A percentile compares a stretch with the other conserved stretches of the same genome.
Conservation (phyloP, 306 rosid species). For the Begonia loranthoides region DNA sequence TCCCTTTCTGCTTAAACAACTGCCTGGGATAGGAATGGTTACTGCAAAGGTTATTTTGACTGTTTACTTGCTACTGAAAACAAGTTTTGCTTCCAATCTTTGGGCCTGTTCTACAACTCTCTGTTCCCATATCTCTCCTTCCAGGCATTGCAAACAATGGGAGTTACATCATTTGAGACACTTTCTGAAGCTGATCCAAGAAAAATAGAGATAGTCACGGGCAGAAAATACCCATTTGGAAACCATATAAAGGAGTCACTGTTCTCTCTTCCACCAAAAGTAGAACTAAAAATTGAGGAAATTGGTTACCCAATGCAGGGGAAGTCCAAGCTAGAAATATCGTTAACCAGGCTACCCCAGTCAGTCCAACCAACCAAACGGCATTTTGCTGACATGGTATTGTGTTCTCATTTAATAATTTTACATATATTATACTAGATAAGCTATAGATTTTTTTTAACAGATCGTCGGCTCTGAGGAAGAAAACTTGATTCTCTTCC, state of each 20-base stretch:
- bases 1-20: slow-evolving; percentile 77
- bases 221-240: slow-evolving; percentile 91
- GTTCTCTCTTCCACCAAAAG: slow-evolving; percentile 74
- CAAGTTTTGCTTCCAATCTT: not conserved
- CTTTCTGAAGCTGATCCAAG: slow-evolving; percentile 90
- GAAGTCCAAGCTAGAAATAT: slow-evolving; percentile 52
- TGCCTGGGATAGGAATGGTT: slow-evolving; percentile 98
- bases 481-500: slow-evolving; percentile 65
- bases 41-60: slow-evolving; percentile 69
- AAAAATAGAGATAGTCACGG: slow-evolving; percentile 85
- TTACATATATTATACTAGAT: not conserved
- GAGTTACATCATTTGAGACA: slow-evolving; percentile 57
- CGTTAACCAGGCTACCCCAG: slow-evolving; percentile 61
- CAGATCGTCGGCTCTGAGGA: slow-evolving; percentile 78
- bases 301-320: slow-evolving; percentile 39
- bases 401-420: slow-evolving; percentile 12
- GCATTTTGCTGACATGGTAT: slow-evolving; percentile 88
- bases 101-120: not conserved
- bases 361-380: slow-evolving; percentile 44
- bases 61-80: slow-evolving; percentile 7
- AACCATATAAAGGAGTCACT: slow-evolving; percentile 90
- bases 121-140: slow-evolving; percentile 13
- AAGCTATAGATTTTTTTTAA: slow-evolving; percentile 5
- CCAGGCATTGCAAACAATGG: slow-evolving; percentile 82
- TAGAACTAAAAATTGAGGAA: slow-evolving; percentile 52